Percentiles rank a stretch among this genome's conserved stretches.
Conservation (phyloP, 352 stramenopile genomes). For the Globisporangium takayamanum region DNA sequence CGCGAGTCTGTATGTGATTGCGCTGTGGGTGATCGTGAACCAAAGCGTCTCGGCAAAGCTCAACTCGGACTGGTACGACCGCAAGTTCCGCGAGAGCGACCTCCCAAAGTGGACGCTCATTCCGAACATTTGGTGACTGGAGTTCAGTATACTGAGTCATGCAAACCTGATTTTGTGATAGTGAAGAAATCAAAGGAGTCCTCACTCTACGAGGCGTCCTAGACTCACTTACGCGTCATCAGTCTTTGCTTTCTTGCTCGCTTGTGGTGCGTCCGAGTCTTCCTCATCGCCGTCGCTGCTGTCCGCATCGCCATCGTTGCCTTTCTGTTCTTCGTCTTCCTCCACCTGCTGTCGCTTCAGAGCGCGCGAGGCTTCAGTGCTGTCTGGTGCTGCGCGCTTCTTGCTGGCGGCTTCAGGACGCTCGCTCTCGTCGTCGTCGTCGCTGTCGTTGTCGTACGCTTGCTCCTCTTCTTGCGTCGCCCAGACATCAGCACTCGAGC, state of each 20-base stretch:
- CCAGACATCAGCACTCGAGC: constrained; percentile 41
- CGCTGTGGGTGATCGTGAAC: constrained; percentile 56
- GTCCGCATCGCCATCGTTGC: too few species aligned
- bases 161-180: too few species aligned
- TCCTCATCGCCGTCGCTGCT: too few species aligned
- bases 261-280: too few species aligned
- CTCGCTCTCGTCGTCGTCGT: constrained; percentile 24
- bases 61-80: constrained; percentile 45
- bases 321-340: too few species aligned
- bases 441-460: constrained; percentile 40
- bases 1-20: constrained; percentile 37
- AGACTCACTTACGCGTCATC: too few species aligned
- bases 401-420: constrained; percentile 18
- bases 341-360: too few species aligned
- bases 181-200: too few species aligned
- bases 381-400: constrained; percentile 20
- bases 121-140: constrained; percentile 22
- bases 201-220: too few species aligned
- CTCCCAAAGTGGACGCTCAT: constrained; percentile 35
- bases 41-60: constrained; percentile 49
- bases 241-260: too few species aligned
- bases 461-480: constrained; percentile 59
- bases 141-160: neutral
- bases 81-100: constrained; percentile 43
- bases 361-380: too few species aligned